Percentiles rank a stretch among this genome's conserved stretches.
These are phyloP conservation scores for Penicillium crustosum DNA, from an alignment of 2,329 filamentous ascomycete species.

Conservation along the genomic window DNA sequence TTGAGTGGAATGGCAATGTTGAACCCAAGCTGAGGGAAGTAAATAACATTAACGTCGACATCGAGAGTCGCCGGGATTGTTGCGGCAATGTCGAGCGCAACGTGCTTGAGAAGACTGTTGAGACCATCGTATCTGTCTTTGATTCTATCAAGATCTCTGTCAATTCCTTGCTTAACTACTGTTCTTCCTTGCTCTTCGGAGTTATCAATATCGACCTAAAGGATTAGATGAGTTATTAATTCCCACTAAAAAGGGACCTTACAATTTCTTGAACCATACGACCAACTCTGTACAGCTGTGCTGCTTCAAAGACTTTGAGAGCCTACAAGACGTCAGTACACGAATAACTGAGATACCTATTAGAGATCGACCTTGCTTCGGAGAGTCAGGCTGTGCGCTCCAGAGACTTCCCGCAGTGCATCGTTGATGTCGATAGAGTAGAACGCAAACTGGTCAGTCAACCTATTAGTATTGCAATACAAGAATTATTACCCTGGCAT, in stretches of 20 bases:
- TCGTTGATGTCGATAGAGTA: slow-evolving; percentile 70
- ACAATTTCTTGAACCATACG: slow-evolving; percentile 68
- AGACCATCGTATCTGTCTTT: slow-evolving; percentile 78
- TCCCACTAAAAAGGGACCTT: slow-evolving; percentile 7
- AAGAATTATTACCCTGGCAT: neutral
- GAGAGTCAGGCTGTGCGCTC: slow-evolving; percentile 54
- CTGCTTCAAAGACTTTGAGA: slow-evolving; percentile 59
- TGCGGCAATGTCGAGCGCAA: slow-evolving; percentile 63
- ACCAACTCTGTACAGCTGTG: slow-evolving; percentile 64
- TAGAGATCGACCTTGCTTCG: slow-evolving; percentile 50
- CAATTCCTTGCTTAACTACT: slow-evolving; percentile 70
- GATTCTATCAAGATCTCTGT: slow-evolving; percentile 71
- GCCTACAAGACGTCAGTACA: slow-evolving; percentile 45
- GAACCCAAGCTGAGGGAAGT: slow-evolving; percentile 89
- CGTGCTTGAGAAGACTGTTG: slow-evolving; percentile 67
- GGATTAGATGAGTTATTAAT: slow-evolving; percentile 13
- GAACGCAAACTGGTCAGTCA: slow-evolving; percentile 62
- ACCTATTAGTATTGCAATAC: slow-evolving; percentile 7
- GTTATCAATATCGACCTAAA: slow-evolving; percentile 72
- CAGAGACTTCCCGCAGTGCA: slow-evolving; percentile 57
- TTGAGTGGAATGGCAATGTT: slow-evolving; percentile 72
- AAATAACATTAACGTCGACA: slow-evolving; percentile 71
- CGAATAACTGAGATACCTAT: accelerated
- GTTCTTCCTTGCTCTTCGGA: slow-evolving; percentile 70
- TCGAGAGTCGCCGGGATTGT: slow-evolving; percentile 60